Percentiles rank a stretch among this genome's conserved stretches.
Evolutionary conservation across 306 rosid species (phyloP).

Genomic region (Morella rubra): DNA sequence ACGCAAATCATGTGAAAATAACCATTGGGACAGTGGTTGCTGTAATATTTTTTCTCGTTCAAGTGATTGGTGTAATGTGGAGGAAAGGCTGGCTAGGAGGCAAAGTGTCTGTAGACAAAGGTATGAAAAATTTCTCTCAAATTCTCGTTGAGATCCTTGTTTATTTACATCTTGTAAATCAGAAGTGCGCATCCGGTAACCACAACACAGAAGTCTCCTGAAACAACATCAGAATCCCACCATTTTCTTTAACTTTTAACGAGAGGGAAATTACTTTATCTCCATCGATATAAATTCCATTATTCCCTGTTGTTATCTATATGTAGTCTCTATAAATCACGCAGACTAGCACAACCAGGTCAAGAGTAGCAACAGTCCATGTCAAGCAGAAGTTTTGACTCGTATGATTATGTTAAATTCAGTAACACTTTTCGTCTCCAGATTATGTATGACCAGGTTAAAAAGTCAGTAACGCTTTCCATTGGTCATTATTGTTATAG

Average conservation of each 20-base stretch:
- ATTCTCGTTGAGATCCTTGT: neutral
- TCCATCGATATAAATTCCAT: neutral
- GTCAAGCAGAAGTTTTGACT: neutral
- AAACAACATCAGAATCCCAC: neutral
- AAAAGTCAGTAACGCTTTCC: no score
- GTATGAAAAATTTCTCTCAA: constrained; percentile 36
- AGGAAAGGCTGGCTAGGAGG: constrained; percentile 69
- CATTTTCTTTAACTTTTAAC: neutral
- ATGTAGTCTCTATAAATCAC: neutral
- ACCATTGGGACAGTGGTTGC: constrained; percentile 35
- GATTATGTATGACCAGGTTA: no score
- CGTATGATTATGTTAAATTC: no score
- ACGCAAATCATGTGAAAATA: constrained; percentile 28
- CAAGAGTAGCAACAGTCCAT: neutral
- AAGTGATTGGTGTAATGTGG: constrained; percentile 54
- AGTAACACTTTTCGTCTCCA: no score
- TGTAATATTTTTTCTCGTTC: constrained; percentile 39
- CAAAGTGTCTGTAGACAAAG: constrained; percentile 58
- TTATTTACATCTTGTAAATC: constrained; percentile 3
- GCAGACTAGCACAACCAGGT: neutral
- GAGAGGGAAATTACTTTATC: neutral
- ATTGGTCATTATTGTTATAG: no score
- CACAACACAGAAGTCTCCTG: neutral
- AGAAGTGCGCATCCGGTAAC: neutral
- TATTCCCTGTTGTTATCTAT: neutral